Percentiles rank a stretch among this genome's conserved stretches.
These are phyloP conservation scores for Ustulina deusta DNA, from an alignment of 2,329 filamentous ascomycete species.

Conservation along the genomic window DNA sequence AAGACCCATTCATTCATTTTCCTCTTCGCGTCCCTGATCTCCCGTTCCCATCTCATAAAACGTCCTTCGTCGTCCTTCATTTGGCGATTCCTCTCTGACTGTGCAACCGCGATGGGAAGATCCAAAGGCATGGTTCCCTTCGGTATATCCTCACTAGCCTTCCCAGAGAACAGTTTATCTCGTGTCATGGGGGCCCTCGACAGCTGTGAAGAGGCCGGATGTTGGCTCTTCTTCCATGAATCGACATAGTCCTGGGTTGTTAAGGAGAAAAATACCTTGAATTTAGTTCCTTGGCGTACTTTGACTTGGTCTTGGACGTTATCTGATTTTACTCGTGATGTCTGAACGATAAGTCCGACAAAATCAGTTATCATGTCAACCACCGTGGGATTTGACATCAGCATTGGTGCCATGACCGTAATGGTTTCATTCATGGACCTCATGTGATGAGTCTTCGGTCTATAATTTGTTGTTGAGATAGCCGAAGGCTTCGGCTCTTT, in stretches of 20 bases:
- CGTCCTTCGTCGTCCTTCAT: neutral
- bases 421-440: slow-evolving; percentile 1
- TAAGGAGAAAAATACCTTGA: slow-evolving; percentile 8
- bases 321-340: neutral
- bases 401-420: neutral
- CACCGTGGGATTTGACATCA: neutral
- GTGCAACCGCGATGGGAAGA: no score
- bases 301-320: neutral
- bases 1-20: slow-evolving; percentile 11
- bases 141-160: slow-evolving; percentile 1
- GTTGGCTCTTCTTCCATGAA: neutral
- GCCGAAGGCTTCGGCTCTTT: neutral
- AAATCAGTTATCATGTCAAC: neutral
- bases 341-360: slow-evolving; percentile 3
- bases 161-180: slow-evolving; percentile 1
- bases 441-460: neutral
- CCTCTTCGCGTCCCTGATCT: neutral
- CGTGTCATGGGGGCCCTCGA: neutral
- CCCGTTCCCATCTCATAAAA: neutral
- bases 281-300: neutral
- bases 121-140: neutral
- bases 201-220: slow-evolving; percentile 6
- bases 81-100: no score
- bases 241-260: neutral
- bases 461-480: neutral